Evolutionary conservation across 768 basidiomycete genomes (phyloP), one percentile per base, ranked within the genome.

Genomic region (Cystobasidium tubakii): DNA sequence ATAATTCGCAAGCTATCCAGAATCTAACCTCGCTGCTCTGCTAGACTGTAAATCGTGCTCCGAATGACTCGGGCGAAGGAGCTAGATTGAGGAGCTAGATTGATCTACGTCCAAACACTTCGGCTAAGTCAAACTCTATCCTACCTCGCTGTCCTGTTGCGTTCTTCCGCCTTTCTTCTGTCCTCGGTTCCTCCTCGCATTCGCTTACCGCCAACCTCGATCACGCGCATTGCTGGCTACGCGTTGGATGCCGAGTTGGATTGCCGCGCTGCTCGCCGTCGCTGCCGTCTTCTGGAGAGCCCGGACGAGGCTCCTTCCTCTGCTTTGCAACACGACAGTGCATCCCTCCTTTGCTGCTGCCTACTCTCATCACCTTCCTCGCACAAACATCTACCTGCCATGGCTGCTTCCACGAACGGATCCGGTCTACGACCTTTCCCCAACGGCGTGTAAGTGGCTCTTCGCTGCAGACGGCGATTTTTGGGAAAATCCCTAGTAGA

Each of bases 361-460:
- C 1, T 67, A 46, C 43, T 33, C 66, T 46, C 46, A 10, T 46
- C 46, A 53, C 46, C n/a, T 44, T 31, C 44, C 2, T 53, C 44
- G 21, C 44, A 29, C 42, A 50, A 7, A 29, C 39, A 62, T 62
- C 54, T 17, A 10, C 1, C 63, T 50, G 46, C 15, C 7, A 71
- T 71, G 69, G n/a, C 53, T 36, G 54, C 54, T 9, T 27, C 63
- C 21, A 71, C 69, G 2, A 71, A 71, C 69, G 69, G 69, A 27
- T 21, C 50, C 55, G 33, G 50, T 36, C 53, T 53, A 10, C 10
- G 69, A 33, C 69, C 69, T 34, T 71, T 71, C 55, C 33, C 33
- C 36, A 71, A 71, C 33, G 69, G 69, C 25, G 69, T 71, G 69
- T 71, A 44, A 29, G 69, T 53, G 29, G 21, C 23, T n/a, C 62